Evolutionary conservation across 495 filamentous ascomycete genomes (phyloP).

Genomic region (Neurospora hispaniola): DNA sequence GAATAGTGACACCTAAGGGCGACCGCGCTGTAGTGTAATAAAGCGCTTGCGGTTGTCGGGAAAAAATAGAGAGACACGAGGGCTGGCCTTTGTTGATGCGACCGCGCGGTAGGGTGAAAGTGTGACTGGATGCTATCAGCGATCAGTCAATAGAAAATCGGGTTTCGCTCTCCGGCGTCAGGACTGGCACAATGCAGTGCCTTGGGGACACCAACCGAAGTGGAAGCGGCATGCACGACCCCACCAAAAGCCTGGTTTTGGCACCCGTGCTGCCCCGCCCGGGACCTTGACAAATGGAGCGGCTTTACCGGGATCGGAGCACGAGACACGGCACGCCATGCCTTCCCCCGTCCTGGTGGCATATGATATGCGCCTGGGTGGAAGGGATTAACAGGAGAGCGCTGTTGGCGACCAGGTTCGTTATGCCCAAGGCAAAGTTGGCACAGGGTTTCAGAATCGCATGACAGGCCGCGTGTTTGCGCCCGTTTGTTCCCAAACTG

Average conservation of each 20-base stretch:
- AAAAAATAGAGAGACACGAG: neutral
- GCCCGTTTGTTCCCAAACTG: neutral
- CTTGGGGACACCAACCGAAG: neutral
- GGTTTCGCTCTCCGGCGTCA: neutral
- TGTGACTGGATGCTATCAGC: neutral
- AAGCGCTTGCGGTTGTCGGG: neutral
- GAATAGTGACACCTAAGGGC: neutral
- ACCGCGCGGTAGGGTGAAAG: neutral
- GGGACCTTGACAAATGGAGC: neutral
- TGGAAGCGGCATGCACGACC: neutral
- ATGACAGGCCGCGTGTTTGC: neutral
- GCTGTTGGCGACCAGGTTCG: neutral
- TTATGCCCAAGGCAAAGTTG: neutral
- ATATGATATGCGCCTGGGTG: neutral
- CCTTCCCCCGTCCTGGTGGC: neutral
- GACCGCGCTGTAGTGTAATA: neutral
- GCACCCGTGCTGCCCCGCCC: neutral
- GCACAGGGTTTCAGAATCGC: neutral
- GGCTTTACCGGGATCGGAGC: neutral
- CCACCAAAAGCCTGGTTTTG: conserved; percentile 1
- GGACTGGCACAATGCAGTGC: neutral
- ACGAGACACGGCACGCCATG: neutral
- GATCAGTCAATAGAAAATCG: neutral
- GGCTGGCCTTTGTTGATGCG: neutral
- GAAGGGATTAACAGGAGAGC: neutral